A percentile compares a stretch with the other conserved stretches of the same genome.
These are phyloP conservation scores for Rhexocercosporidium sp. DNA, from an alignment of 2,329 filamentous ascomycete genomes.

Conservation along the genomic window DNA sequence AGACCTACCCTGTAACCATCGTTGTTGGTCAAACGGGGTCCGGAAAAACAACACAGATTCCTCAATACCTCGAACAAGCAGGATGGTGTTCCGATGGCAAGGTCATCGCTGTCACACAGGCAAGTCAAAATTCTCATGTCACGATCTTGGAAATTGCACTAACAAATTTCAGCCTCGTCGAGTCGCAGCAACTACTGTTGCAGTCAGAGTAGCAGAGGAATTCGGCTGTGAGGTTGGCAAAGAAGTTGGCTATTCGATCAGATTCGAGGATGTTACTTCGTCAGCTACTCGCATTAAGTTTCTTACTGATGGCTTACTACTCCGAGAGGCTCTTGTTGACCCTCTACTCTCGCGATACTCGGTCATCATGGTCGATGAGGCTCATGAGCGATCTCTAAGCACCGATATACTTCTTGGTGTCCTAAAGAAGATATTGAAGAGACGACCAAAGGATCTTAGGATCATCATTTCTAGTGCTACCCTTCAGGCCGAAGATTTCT, in stretches of 20 bases:
- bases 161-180: slow-evolving; percentile 70
- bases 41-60: slow-evolving; percentile 94
- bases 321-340: slow-evolving; percentile 92
- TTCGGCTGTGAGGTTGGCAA: slow-evolving; percentile 85
- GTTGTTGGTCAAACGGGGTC: slow-evolving; percentile 94
- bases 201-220: slow-evolving; percentile 87
- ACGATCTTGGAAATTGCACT: slow-evolving; percentile 6
- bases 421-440: slow-evolving; percentile 86
- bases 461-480: slow-evolving; percentile 95
- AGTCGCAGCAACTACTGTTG: slow-evolving; percentile 90
- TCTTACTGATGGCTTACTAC: slow-evolving; percentile 87
- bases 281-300: slow-evolving; percentile 89
- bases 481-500: slow-evolving; percentile 84
- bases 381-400: slow-evolving; percentile 90
- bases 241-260: slow-evolving; percentile 91
- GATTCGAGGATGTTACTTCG: slow-evolving; percentile 90
- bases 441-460: slow-evolving; percentile 74
- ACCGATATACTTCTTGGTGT: slow-evolving; percentile 90
- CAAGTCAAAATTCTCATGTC: slow-evolving; percentile 47
- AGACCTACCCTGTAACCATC: slow-evolving; percentile 83
- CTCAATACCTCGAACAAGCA: slow-evolving; percentile 85
- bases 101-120: slow-evolving; percentile 87
- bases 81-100: slow-evolving; percentile 90
- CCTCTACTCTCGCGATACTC: slow-evolving; percentile 90
- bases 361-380: slow-evolving; percentile 97